A percentile compares a stretch with the other conserved stretches of the same genome.
phyloP scores from a whole-genome alignment of 176 grass and related monocot species.

The Oryza punctata region DNA sequence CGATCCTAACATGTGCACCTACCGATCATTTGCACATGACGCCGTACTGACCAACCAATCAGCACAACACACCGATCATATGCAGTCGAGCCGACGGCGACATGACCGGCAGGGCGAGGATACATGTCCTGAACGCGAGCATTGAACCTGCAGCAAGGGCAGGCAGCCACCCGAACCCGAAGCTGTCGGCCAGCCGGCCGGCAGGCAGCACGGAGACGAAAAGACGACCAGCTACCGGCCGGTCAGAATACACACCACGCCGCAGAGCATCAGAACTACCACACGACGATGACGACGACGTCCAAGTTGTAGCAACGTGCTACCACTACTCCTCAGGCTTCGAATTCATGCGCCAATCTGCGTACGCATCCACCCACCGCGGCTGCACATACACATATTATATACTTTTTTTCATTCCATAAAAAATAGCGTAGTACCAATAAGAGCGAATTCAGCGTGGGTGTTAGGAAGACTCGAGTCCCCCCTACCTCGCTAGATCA shows the following conservation, averaged over 20 bases:
- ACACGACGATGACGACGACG: background rate
- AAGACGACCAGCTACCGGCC: slow-evolving; percentile 28
- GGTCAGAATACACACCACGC: background rate
- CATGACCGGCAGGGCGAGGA: no score
- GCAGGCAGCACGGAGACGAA: slow-evolving; percentile 16
- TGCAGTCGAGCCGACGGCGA: no score
- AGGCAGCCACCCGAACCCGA: background rate
- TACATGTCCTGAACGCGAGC: background rate
- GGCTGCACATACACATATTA: slow-evolving; percentile 25
- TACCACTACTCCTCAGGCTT: background rate
- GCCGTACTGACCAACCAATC: no score
- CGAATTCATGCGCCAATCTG: background rate
- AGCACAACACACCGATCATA: no score
- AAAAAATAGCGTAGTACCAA: no score
- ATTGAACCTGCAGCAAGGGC: slow-evolving; percentile 28
- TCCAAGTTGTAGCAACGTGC: background rate
- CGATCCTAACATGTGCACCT: background rate
- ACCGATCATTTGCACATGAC: no score
- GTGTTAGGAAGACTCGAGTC: no score
- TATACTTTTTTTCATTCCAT: no score
- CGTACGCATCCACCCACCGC: background rate
- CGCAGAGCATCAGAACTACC: background rate
- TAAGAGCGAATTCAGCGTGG: no score
- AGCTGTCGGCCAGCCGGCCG: slow-evolving; percentile 29
- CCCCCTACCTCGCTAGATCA: no score